These are phyloP conservation scores for Beauveria bassiana DNA, from an alignment of 2,329 filamentous ascomycete genomes.

Conservation along the genomic window DNA sequence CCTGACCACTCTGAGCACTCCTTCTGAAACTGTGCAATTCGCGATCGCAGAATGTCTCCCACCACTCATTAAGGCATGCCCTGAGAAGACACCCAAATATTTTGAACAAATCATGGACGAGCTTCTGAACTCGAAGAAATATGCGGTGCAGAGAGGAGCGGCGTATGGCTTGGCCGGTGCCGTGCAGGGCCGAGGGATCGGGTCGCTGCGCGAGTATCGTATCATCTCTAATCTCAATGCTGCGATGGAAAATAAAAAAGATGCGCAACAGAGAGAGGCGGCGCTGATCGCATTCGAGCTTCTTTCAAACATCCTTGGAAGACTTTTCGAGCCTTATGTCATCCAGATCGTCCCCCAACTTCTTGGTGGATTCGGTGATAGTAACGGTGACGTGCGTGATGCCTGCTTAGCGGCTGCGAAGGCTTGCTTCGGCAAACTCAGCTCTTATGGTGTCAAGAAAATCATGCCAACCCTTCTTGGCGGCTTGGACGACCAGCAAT, in stretches of 20 bases:
- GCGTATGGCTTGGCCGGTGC: conserved; percentile 92
- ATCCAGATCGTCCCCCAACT: conserved; percentile 92
- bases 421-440: conserved; percentile 85
- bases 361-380: conserved; percentile 81
- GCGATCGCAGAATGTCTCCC: conserved; percentile 92
- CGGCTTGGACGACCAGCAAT: conserved; percentile 89
- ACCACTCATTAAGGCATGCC: conserved; percentile 76
- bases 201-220: conserved; percentile 72
- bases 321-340: conserved; percentile 91
- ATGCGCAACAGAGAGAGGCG: conserved; percentile 79
- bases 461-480: conserved; percentile 86
- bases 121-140: conserved; percentile 80
- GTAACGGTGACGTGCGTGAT: conserved; percentile 81
- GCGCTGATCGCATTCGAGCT: conserved; percentile 87
- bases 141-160: conserved; percentile 85
- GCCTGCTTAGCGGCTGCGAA: conserved; percentile 90
- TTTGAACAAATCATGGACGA: conserved; percentile 73
- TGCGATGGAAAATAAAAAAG: conserved; percentile 93
- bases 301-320: conserved; percentile 75
- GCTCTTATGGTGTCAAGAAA: conserved; percentile 91
- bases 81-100: conserved; percentile 70
- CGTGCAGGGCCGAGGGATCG: conserved; percentile 79
- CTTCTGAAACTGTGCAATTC: conserved; percentile 94
- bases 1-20: conserved; percentile 80
- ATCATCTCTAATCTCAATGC: conserved; percentile 74